phyloP scores from a whole-genome alignment of 257 asterid species.

The Salvia splendens region DNA sequence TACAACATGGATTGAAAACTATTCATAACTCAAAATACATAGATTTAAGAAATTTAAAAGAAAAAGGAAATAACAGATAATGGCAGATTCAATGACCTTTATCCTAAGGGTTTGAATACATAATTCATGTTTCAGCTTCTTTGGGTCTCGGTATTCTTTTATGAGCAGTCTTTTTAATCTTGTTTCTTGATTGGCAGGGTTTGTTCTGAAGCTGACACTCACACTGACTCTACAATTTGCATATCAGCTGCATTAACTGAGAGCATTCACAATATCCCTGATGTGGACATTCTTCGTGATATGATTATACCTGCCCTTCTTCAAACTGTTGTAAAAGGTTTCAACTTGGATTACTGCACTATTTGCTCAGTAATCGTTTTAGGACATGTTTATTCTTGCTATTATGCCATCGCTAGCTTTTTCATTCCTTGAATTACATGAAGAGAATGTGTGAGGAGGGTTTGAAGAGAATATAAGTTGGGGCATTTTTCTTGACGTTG shows the following conservation, averaged over 20 bases:
- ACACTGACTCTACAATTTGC: constrained; percentile 46
- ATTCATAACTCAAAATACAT: not conserved
- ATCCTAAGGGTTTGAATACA: constrained; percentile 7
- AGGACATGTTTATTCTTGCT: constrained; percentile 14
- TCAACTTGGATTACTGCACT: constrained; percentile 20
- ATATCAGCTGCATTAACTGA: constrained; percentile 56
- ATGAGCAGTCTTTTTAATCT: constrained; percentile 31
- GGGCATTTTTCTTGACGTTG: no score
- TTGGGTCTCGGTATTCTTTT: not conserved
- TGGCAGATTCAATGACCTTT: constrained; percentile 21
- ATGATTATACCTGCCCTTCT: constrained; percentile 72
- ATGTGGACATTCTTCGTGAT: constrained; percentile 58
- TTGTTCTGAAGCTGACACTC: constrained; percentile 53
- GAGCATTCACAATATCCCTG: constrained; percentile 33
- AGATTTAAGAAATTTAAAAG: not conserved
- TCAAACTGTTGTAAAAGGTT: constrained; percentile 80
- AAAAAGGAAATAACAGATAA: constrained; percentile 10
- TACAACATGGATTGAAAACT: constrained; percentile 7
- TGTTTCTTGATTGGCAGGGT: constrained; percentile 48
- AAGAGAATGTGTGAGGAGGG: constrained; percentile 16
- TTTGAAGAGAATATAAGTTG: no score
- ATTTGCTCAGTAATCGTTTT: constrained; percentile 9
- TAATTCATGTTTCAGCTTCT: constrained; percentile 8
- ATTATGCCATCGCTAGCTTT: constrained; percentile 11
- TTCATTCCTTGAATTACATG: not conserved